These are phyloP conservation scores for Cryptosporidium parvum DNA, from an alignment of 169 alveolate genomes.

Conservation along the genomic window DNA sequence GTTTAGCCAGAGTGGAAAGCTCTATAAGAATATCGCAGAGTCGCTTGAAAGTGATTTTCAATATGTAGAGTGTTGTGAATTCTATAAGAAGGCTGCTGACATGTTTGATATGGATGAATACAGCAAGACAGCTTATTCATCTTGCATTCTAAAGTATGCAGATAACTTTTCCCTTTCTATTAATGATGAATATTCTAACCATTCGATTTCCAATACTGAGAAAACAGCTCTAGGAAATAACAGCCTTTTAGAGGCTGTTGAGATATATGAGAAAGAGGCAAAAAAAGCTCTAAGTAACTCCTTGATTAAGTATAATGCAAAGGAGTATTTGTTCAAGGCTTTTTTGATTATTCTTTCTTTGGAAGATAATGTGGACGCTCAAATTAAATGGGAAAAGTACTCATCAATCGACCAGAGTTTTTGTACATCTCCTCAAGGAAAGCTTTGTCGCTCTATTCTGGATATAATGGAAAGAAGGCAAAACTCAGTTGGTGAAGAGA, in stretches of 20 bases:
- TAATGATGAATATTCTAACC: neutral
- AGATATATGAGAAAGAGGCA: conserved; percentile 82
- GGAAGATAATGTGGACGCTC: conserved; percentile 66
- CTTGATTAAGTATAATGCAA: conserved; percentile 82
- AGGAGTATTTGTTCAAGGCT: conserved; percentile 82
- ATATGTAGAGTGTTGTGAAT: conserved; percentile 78
- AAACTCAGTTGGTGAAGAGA: neutral
- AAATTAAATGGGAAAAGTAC: conserved; percentile 67
- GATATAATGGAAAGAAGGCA: conserved; percentile 47
- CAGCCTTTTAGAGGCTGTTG: conserved; percentile 15
- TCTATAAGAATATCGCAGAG: conserved; percentile 80
- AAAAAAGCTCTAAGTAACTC: conserved; percentile 78
- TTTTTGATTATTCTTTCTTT: conserved; percentile 75
- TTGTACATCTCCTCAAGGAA: conserved; percentile 34
- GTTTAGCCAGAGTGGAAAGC: conserved; percentile 82
- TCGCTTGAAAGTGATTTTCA: conserved; percentile 76
- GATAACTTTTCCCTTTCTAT: conserved; percentile 77
- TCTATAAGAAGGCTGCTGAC: conserved; percentile 82
- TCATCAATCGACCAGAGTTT: conserved; percentile 40
- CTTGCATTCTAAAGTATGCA: conserved; percentile 80
- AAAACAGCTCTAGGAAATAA: conserved; percentile 21
- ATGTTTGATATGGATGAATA: conserved; percentile 83
- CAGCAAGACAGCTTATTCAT: conserved; percentile 81
- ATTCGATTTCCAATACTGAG: conserved; percentile 57
- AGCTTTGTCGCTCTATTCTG: conserved; percentile 42